Evolutionary conservation across 192 early-diverging fungal species (phyloP).

Genomic region (Thamnidium elegans): DNA sequence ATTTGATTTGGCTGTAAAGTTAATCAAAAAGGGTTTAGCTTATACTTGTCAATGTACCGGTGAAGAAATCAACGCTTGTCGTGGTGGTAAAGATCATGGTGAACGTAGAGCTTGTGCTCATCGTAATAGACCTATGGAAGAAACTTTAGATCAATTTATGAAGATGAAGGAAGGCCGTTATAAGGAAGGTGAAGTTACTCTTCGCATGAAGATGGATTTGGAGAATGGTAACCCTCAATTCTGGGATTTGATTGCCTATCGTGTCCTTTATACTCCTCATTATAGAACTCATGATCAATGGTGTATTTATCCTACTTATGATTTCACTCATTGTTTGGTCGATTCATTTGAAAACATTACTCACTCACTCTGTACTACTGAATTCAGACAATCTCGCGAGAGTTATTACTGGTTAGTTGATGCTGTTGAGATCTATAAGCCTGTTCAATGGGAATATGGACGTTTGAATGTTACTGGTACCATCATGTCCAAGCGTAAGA

Average conservation of each 20-base stretch:
- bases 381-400: conserved; percentile 90
- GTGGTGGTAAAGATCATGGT: conserved; percentile 89
- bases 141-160: conserved; percentile 90
- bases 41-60: conserved; percentile 92
- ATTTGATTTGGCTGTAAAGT: conserved; percentile 91
- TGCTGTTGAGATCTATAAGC: conserved; percentile 98
- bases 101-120: conserved; percentile 86
- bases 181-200: conserved; percentile 81
- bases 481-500: conserved; percentile 97
- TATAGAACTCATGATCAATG: conserved; percentile 89
- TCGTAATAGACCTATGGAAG: conserved; percentile 86
- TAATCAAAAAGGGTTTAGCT: conserved; percentile 76
- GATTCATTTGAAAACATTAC: conserved; percentile 99
- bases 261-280: conserved; percentile 88
- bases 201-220: conserved; percentile 99
- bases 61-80: conserved; percentile 86
- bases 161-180: conserved; percentile 99
- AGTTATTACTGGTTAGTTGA: conserved; percentile 99
- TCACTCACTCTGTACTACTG: conserved; percentile 97
- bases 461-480: conserved; percentile 92
- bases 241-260: conserved; percentile 99
- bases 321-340: conserved; percentile 97
- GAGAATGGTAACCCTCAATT: conserved; percentile 97
- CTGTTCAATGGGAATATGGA: conserved; percentile 99
- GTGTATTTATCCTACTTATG: conserved; percentile 99